These are phyloP conservation scores for Amoebophrya sp. DNA, from an alignment of 169 alveolate genomes.

Conservation along the genomic window DNA sequence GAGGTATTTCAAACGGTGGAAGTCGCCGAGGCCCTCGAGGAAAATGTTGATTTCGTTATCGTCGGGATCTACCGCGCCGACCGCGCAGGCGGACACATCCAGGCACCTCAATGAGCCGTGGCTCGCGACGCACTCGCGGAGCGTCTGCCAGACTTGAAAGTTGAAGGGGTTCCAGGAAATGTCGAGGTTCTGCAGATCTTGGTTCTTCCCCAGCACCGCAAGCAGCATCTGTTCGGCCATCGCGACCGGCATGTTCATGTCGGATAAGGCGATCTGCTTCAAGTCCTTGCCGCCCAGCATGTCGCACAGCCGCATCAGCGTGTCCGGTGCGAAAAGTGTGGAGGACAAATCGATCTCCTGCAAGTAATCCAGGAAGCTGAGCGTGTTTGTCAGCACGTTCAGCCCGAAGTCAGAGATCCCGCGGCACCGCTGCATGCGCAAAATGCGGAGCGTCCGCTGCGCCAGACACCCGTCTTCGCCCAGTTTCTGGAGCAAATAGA, in stretches of 20 bases:
- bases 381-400: neutral
- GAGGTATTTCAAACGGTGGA: neutral
- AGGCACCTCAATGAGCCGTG: neutral
- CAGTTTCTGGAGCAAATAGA: neutral
- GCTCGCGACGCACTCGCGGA: neutral
- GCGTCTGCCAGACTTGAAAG: neutral
- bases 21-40: neutral
- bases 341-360: neutral
- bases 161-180: neutral
- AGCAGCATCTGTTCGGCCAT: neutral
- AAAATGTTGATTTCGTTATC: constrained; percentile 1
- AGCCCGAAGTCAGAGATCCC: neutral
- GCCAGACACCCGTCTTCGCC: neutral
- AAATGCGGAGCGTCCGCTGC: neutral
- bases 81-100: neutral
- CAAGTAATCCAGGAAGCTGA: neutral
- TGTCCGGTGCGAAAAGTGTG: neutral
- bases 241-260: neutral
- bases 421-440: neutral
- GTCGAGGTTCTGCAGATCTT: neutral
- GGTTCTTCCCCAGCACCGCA: neutral
- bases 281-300: neutral
- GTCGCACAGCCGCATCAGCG: neutral
- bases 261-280: neutral
- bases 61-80: neutral